A percentile compares a stretch with the other conserved stretches of the same genome.
phyloP scores from a whole-genome alignment of 2,329 filamentous ascomycete genomes.

The Xylariaceae sp. region DNA sequence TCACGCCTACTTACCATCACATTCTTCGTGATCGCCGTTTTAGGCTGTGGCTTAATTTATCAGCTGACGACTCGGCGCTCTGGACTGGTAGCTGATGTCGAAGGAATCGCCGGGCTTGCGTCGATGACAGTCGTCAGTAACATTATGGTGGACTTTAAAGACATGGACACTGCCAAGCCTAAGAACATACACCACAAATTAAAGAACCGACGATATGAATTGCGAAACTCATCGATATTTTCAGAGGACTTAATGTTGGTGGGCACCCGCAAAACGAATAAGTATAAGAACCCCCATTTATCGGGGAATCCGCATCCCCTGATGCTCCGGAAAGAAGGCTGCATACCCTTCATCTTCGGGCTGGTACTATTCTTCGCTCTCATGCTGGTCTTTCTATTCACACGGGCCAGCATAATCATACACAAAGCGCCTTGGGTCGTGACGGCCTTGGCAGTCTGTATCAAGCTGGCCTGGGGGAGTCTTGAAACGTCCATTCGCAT shows the following conservation, averaged over 20 bases:
- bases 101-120: slow-evolving; percentile 68
- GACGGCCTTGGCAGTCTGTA: slow-evolving; percentile 59
- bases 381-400: slow-evolving; percentile 61
- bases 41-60: slow-evolving; percentile 55
- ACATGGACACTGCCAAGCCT: slow-evolving; percentile 63
- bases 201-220: slow-evolving; percentile 62
- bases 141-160: slow-evolving; percentile 69
- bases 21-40: slow-evolving; percentile 53
- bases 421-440: slow-evolving; percentile 62
- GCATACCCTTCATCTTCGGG: slow-evolving; percentile 56
- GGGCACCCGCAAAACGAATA: slow-evolving; percentile 41
- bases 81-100: slow-evolving; percentile 63
- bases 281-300: slow-evolving; percentile 47
- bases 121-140: slow-evolving; percentile 72
- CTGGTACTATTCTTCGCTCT: slow-evolving; percentile 54
- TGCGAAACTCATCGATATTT: slow-evolving; percentile 67
- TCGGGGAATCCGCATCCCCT: slow-evolving; percentile 63
- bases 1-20: slow-evolving; percentile 58
- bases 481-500: slow-evolving; percentile 67
- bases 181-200: slow-evolving; percentile 64
- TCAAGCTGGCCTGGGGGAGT: slow-evolving; percentile 65
- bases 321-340: slow-evolving; percentile 59
- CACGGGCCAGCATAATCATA: slow-evolving; percentile 49
- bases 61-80: slow-evolving; percentile 60
- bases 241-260: slow-evolving; percentile 53